Base-by-base conservation (phyloP, 768 basidiomycete genomes). In the Sutorius australiensis region DNA sequence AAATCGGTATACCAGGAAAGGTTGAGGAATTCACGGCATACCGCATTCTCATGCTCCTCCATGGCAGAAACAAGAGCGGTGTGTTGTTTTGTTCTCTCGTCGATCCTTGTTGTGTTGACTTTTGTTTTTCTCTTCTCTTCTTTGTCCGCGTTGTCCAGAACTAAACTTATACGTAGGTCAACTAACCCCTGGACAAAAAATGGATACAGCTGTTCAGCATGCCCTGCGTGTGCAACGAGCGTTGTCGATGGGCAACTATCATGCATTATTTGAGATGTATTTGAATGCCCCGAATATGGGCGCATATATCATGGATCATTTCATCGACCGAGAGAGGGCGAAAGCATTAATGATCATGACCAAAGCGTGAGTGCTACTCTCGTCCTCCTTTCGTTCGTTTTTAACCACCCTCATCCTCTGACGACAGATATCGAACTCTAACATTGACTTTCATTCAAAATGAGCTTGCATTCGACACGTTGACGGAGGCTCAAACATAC, bases 261-360 rank as follows among this genome's bases (percentile, higher is more conserved):
- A 93, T 71, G 80, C 84, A 38, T 79, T 99, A 61, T 98, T 98
- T 75, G 82, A 83, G 50, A 73, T 93, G 52, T 98, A 91, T 72
- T 62, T 80, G 62, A 77, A 77, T 49, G 92, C 92, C 40, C 93
- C 94, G 27, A 94, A 95, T 66, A 98, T 98, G 97, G 92, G 93
- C 36, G 94, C 83, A 49, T 98, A 98, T 71, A 93, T 99, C 65
- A 97, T 99, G 92, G 97, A 98, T 72, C 94, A 98, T 70, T 98
- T 98, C 69, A 88, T 98, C 63, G 83, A 86, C 63, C 81, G 97
- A 62, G 97, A 98, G 74, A 77, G 97, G 54, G 80, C 88, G 51
- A 82, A 83, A 54, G 94, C 93, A 2, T 69, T 99, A 55, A 82
- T 92, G 66, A 83, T 89, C 59, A 95, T 99, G 74, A 82, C 90